These are phyloP conservation scores for Tolypocladium amazonense DNA, from an alignment of 2,329 filamentous ascomycete genomes.

Conservation along the genomic window DNA sequence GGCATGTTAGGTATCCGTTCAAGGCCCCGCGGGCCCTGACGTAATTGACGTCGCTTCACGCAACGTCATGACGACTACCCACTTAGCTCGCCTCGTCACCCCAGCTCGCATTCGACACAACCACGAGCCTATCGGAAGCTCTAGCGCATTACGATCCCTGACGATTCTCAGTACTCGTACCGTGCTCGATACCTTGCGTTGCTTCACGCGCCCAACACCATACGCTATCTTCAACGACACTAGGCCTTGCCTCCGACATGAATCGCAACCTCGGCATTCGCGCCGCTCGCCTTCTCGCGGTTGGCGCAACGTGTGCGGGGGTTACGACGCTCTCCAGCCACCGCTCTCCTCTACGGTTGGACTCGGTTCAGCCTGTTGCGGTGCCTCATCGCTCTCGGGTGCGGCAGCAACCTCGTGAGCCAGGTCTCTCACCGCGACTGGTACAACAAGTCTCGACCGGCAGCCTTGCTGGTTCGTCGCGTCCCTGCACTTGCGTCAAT, in stretches of 20 bases:
- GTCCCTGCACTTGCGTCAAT: neutral
- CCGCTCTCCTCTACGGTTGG: conserved; percentile 7
- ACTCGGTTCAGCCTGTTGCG: conserved; percentile 7
- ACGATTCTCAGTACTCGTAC: neutral
- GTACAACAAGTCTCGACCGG: conserved; percentile 43
- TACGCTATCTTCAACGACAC: neutral
- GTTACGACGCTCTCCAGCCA: conserved; percentile 13
- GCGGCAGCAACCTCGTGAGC: conserved; percentile 2
- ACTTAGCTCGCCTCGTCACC: neutral
- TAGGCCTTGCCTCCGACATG: neutral
- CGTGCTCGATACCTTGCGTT: neutral
- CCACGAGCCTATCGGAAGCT: neutral
- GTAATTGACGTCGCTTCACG: neutral
- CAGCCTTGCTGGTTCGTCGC: conserved; percentile 37
- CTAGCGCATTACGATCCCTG: neutral
- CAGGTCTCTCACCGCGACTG: conserved; percentile 16
- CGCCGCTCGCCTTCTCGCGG: conserved; percentile 11
- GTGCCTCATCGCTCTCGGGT: conserved; percentile 10
- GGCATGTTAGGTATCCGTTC: no score
- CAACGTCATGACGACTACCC: neutral
- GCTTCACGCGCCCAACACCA: neutral
- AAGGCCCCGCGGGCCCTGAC: neutral
- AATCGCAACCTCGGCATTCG: neutral
- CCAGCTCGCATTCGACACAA: neutral
- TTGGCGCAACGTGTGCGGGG: conserved; percentile 5